phyloP scores from a whole-genome alignment of 805 yeast genomes.

The Cyberlindnera americana region DNA sequence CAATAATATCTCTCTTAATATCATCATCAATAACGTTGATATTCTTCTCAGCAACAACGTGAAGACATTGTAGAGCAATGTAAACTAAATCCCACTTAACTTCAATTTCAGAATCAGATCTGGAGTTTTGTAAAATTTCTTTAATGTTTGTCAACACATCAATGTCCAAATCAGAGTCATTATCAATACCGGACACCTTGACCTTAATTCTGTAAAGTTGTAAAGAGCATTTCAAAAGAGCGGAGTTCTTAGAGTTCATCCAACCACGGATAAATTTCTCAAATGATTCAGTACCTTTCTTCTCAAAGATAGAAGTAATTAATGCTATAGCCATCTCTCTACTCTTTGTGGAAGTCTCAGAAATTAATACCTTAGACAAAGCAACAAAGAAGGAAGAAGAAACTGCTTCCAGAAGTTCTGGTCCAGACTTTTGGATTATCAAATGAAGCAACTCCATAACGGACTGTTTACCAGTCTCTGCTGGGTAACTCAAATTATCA shows the following conservation, averaged over 20 bases:
- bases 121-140: constrained; percentile 33
- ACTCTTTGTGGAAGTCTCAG: constrained; percentile 76
- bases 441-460: constrained; percentile 82
- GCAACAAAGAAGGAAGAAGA: constrained; percentile 81
- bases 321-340: constrained; percentile 77
- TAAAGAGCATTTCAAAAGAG: constrained; percentile 70
- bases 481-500: constrained; percentile 76
- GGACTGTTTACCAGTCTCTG: constrained; percentile 82
- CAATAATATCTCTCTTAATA: constrained; percentile 40
- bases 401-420: constrained; percentile 53
- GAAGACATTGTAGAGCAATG: constrained; percentile 52
- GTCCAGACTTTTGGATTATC: constrained; percentile 62
- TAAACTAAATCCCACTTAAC: constrained; percentile 79
- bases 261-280: constrained; percentile 48
- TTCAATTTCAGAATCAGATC: constrained; percentile 37
- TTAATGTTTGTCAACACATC: constrained; percentile 35
- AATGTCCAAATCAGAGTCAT: constrained; percentile 45
- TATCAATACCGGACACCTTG: constrained; percentile 28
- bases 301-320: constrained; percentile 50
- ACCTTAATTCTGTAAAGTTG: constrained; percentile 64
- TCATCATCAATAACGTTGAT: constrained; percentile 27
- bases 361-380: constrained; percentile 68
- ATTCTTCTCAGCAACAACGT: constrained; percentile 37
- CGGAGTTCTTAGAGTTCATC: constrained; percentile 49
- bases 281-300: constrained; percentile 38